These are phyloP conservation scores for Flagelloscypha sp. DNA, from an alignment of 768 basidiomycete species.

Conservation along the genomic window DNA sequence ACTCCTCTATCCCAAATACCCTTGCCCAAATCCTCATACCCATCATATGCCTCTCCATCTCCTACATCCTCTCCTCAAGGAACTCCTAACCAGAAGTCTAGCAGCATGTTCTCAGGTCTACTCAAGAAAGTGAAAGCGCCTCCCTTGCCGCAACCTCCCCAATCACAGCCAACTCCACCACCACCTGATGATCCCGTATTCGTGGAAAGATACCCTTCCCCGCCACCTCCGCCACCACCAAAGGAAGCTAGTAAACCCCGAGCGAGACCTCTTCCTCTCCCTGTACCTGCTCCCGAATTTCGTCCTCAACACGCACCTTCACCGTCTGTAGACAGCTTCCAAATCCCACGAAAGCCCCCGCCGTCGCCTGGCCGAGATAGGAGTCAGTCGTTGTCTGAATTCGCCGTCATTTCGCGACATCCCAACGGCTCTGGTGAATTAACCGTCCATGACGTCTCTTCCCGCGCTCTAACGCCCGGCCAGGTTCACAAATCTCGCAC, in stretches of 20 bases:
- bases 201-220: too few species aligned
- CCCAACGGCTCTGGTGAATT: too few species aligned
- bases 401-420: conserved; percentile 29
- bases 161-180: conserved; percentile 13
- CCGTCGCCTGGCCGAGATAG: conserved; percentile 8
- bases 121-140: conserved; percentile 29
- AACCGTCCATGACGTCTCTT: too few species aligned
- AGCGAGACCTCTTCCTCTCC: too few species aligned
- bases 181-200: too few species aligned
- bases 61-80: conserved; percentile 13
- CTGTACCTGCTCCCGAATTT: too few species aligned
- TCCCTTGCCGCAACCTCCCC: conserved; percentile 9
- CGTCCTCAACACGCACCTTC: conserved; percentile 4
- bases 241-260: conserved; percentile 32
- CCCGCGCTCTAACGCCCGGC: too few species aligned
- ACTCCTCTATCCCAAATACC: conserved; percentile 2
- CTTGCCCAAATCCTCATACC: conserved; percentile 11
- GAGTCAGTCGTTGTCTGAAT: conserved; percentile 25
- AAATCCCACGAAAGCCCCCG: conserved; percentile 2
- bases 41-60: conserved; percentile 3
- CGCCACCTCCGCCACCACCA: conserved; percentile 37
- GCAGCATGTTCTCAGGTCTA: conserved; percentile 24
- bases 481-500: too few species aligned
- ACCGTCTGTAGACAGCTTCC: conserved; percentile 6
- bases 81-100: too few species aligned